Evolutionary conservation across 495 filamentous ascomycete species (phyloP), one percentile per base, ranked within the genome.

Genomic region (Penicillium lividum): DNA sequence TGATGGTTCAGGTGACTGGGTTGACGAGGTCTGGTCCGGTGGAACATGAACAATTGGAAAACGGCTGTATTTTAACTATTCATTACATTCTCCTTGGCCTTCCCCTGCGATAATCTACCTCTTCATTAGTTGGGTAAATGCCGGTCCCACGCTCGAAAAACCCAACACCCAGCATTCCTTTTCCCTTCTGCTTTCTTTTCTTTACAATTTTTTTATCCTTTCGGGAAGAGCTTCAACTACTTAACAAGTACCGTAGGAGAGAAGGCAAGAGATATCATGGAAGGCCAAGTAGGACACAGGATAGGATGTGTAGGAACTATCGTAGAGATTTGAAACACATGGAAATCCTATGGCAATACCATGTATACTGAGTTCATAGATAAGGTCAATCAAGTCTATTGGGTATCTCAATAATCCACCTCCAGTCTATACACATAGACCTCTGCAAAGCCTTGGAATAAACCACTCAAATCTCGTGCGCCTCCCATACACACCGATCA

Each of bases 401-500:
- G 45, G 51, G 45, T 54, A 53, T 60, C 51, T 60, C 34, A 31
- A 40, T 6, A 40, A 40, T 36, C 33, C 33, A 36, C 33, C 33
- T 36, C 8, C 9, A 11, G 33, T 13, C 33, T 40, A 13, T 50
- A 7, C 7, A 46, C 15, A 47, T 47, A 33, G 27, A 38, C 33
- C 7, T 42, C 9, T 18, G 22, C 18, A 15, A 8, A 7, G 27
- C 15, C 48, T 51, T 22, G 22, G 22, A 6, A 16, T 9, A 31
- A 34, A 18, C 36, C 33, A 25, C 10, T 22, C 22, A 15, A 25
- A 33, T 59, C 53, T 73, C 69, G 3, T 53, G 60, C 7, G 71
- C 69, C 54, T 88, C 85, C 82, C 83, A 86, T 38, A 79, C 59
- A 73, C 93, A 98, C 64, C 93, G 81, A 56, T 82, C 67, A 75